Percentiles rank a stretch among this genome's conserved stretches.
Evolutionary conservation across 352 stramenopile species (phyloP).

Genomic region (Halophytophthora batemanensis): DNA sequence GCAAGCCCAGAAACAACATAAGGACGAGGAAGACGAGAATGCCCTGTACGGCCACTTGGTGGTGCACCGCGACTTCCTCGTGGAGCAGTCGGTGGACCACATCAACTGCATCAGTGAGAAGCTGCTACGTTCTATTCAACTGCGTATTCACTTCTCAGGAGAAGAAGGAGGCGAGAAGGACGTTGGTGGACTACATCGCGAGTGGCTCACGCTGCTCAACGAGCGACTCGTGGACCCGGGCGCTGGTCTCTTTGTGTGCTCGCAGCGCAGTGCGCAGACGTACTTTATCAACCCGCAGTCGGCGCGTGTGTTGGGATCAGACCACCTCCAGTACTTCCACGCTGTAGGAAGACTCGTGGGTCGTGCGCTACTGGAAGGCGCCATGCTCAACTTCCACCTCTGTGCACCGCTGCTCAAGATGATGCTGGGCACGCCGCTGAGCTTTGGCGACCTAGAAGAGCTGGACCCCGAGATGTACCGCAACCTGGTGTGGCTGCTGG

Average conservation of each 20-base stretch:
- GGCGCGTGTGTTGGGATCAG: constrained; percentile 33
- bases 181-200: constrained; percentile 48
- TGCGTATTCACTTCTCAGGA: constrained; percentile 70
- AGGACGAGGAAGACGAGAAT: not conserved
- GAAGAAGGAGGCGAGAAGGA: constrained; percentile 47
- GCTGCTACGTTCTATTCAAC: constrained; percentile 33
- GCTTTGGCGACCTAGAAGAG: constrained; percentile 91
- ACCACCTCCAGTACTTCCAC: constrained; percentile 63
- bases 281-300: constrained; percentile 72
- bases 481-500: constrained; percentile 60
- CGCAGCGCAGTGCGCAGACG: constrained; percentile 46
- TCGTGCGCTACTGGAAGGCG: constrained; percentile 78
- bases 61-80: constrained; percentile 35
- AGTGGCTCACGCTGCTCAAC: constrained; percentile 81
- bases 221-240: constrained; percentile 38
- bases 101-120: constrained; percentile 38
- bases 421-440: constrained; percentile 93
- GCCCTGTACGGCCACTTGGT: not conserved
- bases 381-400: constrained; percentile 94
- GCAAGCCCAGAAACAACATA: constrained; percentile 2
- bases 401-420: constrained; percentile 96
- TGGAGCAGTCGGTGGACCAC: constrained; percentile 56
- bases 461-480: constrained; percentile 56
- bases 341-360: constrained; percentile 53
- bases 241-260: constrained; percentile 55